Percentiles rank a stretch among this genome's conserved stretches.
phyloP scores from a whole-genome alignment of 1,139 yeast species.

The Candida sanyaensis region DNA sequence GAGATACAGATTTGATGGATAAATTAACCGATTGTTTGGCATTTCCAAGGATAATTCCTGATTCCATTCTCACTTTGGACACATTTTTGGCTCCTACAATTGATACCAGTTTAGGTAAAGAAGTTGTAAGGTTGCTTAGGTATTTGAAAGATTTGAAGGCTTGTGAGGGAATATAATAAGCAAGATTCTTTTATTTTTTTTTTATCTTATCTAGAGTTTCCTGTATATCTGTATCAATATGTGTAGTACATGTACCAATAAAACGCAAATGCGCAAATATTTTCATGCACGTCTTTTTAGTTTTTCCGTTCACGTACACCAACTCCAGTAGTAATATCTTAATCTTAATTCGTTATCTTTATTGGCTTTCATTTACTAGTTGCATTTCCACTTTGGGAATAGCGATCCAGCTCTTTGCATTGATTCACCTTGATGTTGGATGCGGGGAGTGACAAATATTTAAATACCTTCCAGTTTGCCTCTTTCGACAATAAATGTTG shows the following conservation, averaged over 20 bases:
- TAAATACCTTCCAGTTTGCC: background rate
- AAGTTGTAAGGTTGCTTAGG: slow-evolving; percentile 37
- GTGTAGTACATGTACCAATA: background rate
- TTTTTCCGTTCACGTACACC: background rate
- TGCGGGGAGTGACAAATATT: background rate
- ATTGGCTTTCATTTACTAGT: background rate
- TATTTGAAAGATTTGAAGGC: slow-evolving; percentile 22
- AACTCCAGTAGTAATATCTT: background rate
- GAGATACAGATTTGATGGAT: slow-evolving; percentile 16
- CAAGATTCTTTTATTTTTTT: background rate
- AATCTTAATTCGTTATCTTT: slow-evolving; percentile 1
- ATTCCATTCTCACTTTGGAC: slow-evolving; percentile 38
- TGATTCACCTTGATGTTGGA: no score
- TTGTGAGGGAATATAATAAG: slow-evolving; percentile 7
- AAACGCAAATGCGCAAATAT: slow-evolving; percentile 6
- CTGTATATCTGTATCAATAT: background rate
- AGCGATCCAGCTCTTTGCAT: background rate
- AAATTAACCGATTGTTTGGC: slow-evolving; percentile 17
- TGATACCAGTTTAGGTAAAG: slow-evolving; percentile 40
- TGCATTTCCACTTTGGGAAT: background rate
- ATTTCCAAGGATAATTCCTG: slow-evolving; percentile 34
- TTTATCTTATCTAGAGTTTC: background rate
- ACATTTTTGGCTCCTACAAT: slow-evolving; percentile 38
- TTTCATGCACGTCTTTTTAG: background rate
- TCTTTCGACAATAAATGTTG: background rate